These are phyloP conservation scores for Adansonia digitata DNA, from an alignment of 345 rosid genomes.

Conservation along the genomic window DNA sequence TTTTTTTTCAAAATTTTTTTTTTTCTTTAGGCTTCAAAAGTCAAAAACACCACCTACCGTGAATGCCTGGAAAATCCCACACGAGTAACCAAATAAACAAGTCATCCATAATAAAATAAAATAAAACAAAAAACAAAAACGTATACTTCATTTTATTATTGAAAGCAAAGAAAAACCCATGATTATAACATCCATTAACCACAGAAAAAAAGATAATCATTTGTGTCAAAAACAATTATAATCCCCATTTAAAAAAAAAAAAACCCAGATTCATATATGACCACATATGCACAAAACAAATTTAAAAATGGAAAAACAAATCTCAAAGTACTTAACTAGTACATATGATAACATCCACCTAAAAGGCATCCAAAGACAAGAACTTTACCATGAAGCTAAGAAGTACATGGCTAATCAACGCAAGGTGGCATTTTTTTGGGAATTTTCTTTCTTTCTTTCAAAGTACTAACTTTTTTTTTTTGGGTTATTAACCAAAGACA, in stretches of 20 bases:
- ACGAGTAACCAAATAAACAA: constrained; percentile 31
- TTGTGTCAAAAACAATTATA: constrained; percentile 13
- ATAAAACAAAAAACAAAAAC: background rate
- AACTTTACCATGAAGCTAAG: constrained; percentile 13
- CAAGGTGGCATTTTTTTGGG: constrained; percentile 12
- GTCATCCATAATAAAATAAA: background rate
- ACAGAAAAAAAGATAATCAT: constrained; percentile 4
- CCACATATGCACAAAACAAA: background rate
- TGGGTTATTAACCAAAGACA: background rate
- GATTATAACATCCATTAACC: constrained; percentile 23
- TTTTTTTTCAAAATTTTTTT: background rate
- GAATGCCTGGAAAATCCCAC: constrained; percentile 45
- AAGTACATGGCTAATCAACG: constrained; percentile 17
- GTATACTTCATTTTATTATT: background rate
- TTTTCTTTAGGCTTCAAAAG: constrained; percentile 25
- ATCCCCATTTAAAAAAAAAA: background rate
- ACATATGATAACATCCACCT: background rate
- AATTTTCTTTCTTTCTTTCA: background rate
- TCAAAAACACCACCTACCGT: constrained; percentile 48
- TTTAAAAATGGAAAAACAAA: background rate
- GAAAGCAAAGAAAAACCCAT: constrained; percentile 15
- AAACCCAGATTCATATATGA: constrained; percentile 1
- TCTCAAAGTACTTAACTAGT: background rate
- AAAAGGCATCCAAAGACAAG: background rate
- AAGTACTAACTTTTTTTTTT: background rate